Conservation (phyloP, 768 basidiomycete species). For the Hebeloma cylindrosporum region DNA sequence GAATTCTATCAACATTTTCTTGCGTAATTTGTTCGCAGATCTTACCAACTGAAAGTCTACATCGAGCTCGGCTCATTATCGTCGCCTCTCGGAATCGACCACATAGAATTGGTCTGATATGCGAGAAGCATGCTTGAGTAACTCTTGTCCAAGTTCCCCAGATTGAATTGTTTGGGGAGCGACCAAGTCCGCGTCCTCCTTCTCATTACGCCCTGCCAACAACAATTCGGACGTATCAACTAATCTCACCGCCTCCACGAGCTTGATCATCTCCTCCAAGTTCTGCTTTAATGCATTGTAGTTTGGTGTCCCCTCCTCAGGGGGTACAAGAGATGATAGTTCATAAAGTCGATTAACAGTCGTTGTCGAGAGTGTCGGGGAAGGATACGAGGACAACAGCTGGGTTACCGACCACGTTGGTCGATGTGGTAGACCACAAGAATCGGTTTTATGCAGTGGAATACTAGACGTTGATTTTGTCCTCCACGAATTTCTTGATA, state of each 20-base stretch:
- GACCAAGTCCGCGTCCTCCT: constrained; percentile 39
- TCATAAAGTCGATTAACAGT: constrained; percentile 67
- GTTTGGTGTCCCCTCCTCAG: constrained; percentile 54
- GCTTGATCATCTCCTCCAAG: constrained; percentile 67
- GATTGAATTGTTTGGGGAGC: constrained; percentile 6
- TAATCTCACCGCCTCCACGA: constrained; percentile 81
- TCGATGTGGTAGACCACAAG: constrained; percentile 58
- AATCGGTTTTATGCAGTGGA: constrained; percentile 41
- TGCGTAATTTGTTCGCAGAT: constrained; percentile 4
- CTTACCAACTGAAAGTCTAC: neutral
- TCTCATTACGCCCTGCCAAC: constrained; percentile 33
- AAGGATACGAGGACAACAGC: constrained; percentile 75
- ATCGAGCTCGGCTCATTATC: neutral
- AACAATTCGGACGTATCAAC: constrained; percentile 44
- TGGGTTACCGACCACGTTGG: constrained; percentile 83
- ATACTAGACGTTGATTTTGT: constrained; percentile 8
- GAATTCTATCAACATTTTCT: constrained; percentile 9
- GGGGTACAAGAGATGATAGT: constrained; percentile 72
- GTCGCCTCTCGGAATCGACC: constrained; percentile 51
- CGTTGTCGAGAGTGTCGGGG: constrained; percentile 54
- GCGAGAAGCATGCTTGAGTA: constrained; percentile 53
- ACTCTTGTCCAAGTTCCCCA: constrained; percentile 36
- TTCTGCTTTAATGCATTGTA: constrained; percentile 53
- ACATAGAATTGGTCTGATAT: constrained; percentile 58
- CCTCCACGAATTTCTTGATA: too few relatives aligned